Evolutionary conservation across 371 early-diverging fungal species (phyloP), one percentile per base, ranked within the genome.

Genomic region (Sanchytrium tribonematis): DNA sequence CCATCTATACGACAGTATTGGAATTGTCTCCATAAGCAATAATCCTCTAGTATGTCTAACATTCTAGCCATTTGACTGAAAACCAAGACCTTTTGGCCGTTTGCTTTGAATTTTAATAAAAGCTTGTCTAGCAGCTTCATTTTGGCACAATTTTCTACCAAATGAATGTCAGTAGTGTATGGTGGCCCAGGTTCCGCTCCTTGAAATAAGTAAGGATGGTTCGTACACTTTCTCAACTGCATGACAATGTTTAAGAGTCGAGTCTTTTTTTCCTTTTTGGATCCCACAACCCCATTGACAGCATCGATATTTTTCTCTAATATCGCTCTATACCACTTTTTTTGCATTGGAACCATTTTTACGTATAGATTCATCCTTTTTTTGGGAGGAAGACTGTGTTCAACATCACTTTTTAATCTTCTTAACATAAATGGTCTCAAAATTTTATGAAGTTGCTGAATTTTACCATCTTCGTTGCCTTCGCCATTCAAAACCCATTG

Each of bases 1-100:
- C 99, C 99, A 75, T 99, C 99, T 69, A 99, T 93, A 69, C 99
- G 86, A 71, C 98, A 94, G 76, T 97, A 98, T 70, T 90, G 86
- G 87, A 88, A 93, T 1, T 83, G 86, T 27, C 85, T 83, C 82
- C 89, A 91, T 73, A 84, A 80, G 73, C 93, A 92, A 76, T 98
- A 99, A 79, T 99, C 99, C 77, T 98, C 98, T 30, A 99, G 76
- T 73, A 99, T 97, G 76, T 99, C 98, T 32, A 99, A 80, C 79
- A 97, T 86, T 71, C 94, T 85, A 74, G 92, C 91, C 88, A 96
- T 84, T 77, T 98, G 98, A 78, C 89, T 88, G 76, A 99, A 99
- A 1, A 99, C 82, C 30, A 99, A 77, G 0, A 98, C 97, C 66
- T 98, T 87, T 5, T 96, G 94, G 0, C 97, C 97, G 71, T 90